Evolutionary conservation across 2,329 filamentous ascomycete genomes (phyloP).

Genomic region (Sarocladium brachiariae): DNA sequence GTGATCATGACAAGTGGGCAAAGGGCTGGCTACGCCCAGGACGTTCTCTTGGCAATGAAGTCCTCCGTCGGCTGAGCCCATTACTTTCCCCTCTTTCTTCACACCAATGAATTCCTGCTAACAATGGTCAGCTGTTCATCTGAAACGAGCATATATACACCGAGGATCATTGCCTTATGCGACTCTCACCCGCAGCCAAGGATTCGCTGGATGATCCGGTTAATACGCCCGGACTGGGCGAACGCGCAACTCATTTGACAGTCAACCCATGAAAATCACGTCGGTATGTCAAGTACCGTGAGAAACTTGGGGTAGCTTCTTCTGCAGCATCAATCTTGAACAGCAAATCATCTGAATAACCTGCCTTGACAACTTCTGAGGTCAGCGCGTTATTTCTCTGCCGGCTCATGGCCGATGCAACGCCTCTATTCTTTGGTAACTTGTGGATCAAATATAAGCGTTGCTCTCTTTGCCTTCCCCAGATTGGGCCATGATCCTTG

Average conservation of each 20-base stretch:
- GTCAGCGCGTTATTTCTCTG: no score
- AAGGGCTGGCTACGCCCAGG: no score
- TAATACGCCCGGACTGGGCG: neutral
- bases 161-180: conserved; percentile 9
- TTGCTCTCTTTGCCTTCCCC: neutral
- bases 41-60: no score
- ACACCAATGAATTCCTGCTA: neutral
- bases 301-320: conserved; percentile 4
- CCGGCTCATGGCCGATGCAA: neutral
- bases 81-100: neutral
- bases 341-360: no score
- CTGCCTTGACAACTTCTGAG: neutral
- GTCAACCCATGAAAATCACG: neutral
- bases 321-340: no score
- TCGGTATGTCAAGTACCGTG: conserved; percentile 8
- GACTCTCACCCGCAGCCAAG: neutral
- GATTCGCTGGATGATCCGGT: conserved; percentile 5
- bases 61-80: no score
- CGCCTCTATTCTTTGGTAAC: neutral
- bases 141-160: conserved; percentile 3
- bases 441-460: neutral
- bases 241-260: neutral
- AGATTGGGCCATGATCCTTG: neutral
- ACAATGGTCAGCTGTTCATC: conserved; percentile 4
- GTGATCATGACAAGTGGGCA: conserved; percentile 3